Conservation (phyloP, 495 filamentous ascomycete genomes). For the Daldinia caldariorum region DNA sequence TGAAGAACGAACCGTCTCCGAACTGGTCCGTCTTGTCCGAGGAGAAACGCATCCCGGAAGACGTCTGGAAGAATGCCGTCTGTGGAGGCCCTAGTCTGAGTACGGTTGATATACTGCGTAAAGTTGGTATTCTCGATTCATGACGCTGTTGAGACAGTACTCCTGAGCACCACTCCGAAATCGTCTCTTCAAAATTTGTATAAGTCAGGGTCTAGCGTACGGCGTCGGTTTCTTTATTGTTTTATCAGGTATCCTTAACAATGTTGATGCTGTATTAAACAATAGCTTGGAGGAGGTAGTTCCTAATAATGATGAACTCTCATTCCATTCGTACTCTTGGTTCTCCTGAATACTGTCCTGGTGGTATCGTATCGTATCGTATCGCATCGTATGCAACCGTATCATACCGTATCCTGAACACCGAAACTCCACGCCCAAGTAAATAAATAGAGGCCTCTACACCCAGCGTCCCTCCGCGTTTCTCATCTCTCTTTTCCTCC, state of each 20-base stretch:
- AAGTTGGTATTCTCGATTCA: conserved; percentile 56
- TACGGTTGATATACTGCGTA: conserved; percentile 73
- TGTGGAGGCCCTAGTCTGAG: conserved; percentile 69
- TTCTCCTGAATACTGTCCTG: background rate
- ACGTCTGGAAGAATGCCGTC: conserved; percentile 76
- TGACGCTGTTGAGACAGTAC: conserved; percentile 2
- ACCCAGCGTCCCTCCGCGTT: no score
- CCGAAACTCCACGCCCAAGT: conserved; percentile 30
- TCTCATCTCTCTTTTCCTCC: background rate
- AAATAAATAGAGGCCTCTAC: background rate
- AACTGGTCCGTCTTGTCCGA: conserved; percentile 81
- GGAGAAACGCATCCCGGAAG: conserved; percentile 66
- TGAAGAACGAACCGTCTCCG: conserved; percentile 84
- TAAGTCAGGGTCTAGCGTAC: conserved; percentile 14
- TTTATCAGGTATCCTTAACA: background rate
- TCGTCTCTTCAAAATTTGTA: conserved; percentile 7
- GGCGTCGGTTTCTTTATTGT: conserved; percentile 10
- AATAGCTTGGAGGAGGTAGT: background rate
- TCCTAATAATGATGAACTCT: conserved; percentile 6
- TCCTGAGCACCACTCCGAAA: background rate
- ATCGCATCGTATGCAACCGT: background rate
- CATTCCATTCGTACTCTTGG: background rate
- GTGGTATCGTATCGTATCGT: background rate
- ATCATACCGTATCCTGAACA: conserved; percentile 20
- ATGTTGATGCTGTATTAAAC: conserved; percentile 3